Conservation (phyloP, 495 filamentous ascomycete species). For the Xylaria scruposa region DNA sequence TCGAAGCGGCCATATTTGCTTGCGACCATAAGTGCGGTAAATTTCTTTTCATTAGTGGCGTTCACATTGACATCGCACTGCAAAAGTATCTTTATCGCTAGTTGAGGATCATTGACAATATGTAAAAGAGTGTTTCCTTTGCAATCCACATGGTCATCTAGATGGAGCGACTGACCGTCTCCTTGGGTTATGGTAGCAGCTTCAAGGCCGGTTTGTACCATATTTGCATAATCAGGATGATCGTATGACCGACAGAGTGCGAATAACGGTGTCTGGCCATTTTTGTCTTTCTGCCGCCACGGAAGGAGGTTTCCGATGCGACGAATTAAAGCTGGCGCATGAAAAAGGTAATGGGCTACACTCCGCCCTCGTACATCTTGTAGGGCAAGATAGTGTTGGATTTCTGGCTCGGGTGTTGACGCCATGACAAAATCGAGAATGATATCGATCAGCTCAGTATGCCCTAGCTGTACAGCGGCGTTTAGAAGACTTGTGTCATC, state of each 20-base stretch:
- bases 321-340: slow-evolving; percentile 78
- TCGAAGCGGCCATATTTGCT: slow-evolving; percentile 97
- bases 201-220: slow-evolving; percentile 82
- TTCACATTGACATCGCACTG: slow-evolving; percentile 93
- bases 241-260: slow-evolving; percentile 96
- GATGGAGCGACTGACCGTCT: slow-evolving; percentile 78
- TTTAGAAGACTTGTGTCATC: slow-evolving; percentile 90
- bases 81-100: slow-evolving; percentile 75
- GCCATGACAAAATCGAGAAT: slow-evolving; percentile 68
- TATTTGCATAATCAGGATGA: slow-evolving; percentile 80
- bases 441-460: slow-evolving; percentile 73
- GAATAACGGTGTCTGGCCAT: slow-evolving; percentile 95
- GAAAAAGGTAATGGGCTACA: slow-evolving; percentile 95
- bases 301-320: slow-evolving; percentile 78
- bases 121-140: slow-evolving; percentile 96
- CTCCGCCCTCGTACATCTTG: slow-evolving; percentile 88
- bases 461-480: slow-evolving; percentile 90
- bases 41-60: slow-evolving; percentile 92
- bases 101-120: slow-evolving; percentile 83
- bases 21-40: slow-evolving; percentile 97
- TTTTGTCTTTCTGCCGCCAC: slow-evolving; percentile 91
- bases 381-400: slow-evolving; percentile 70
- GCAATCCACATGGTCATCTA: slow-evolving; percentile 90
- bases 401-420: slow-evolving; percentile 47
- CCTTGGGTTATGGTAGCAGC: slow-evolving; percentile 76